phyloP scores from a whole-genome alignment of 495 filamentous ascomycete species.

The Monascus purpureus region DNA sequence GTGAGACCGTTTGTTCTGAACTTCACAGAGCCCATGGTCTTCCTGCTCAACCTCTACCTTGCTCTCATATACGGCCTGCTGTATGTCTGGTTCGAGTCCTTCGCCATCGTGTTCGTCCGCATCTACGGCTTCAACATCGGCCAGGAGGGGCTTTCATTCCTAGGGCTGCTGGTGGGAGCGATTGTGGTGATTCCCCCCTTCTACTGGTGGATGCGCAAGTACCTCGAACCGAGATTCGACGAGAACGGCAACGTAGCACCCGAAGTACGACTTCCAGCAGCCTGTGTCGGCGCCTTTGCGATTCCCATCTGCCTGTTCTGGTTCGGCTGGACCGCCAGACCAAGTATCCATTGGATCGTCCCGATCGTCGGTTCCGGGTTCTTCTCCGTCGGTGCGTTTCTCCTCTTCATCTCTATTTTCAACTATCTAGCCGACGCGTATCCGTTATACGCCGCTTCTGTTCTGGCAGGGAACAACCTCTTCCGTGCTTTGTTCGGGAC shows the following conservation, averaged over 20 bases:
- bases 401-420: conserved; percentile 33
- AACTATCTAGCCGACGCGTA: conserved; percentile 29
- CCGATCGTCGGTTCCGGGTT: conserved; percentile 36
- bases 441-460: conserved; percentile 24
- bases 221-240: conserved; percentile 6
- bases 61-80: conserved; percentile 17
- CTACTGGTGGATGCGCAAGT: conserved; percentile 11
- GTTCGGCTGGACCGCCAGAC: conserved; percentile 33
- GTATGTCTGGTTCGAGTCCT: conserved; percentile 19
- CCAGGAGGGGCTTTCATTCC: conserved; percentile 12
- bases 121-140: conserved; percentile 16
- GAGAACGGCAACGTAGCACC: conserved; percentile 6
- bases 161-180: conserved; percentile 54
- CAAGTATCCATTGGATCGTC: conserved; percentile 36
- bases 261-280: conserved; percentile 29
- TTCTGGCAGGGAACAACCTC: conserved; percentile 33
- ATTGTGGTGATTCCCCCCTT: conserved; percentile 29
- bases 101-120: conserved; percentile 14
- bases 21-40: conserved; percentile 19
- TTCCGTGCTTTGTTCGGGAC: conserved; percentile 30
- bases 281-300: conserved; percentile 28
- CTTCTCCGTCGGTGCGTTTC: conserved; percentile 36
- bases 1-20: conserved; percentile 25
- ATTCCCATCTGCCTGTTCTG: conserved; percentile 35
- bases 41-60: conserved; percentile 17